Evolutionary conservation across 495 filamentous ascomycete species (phyloP), one percentile per base, ranked within the genome.

Genomic region (Lasiosphaeriaceae sp.): DNA sequence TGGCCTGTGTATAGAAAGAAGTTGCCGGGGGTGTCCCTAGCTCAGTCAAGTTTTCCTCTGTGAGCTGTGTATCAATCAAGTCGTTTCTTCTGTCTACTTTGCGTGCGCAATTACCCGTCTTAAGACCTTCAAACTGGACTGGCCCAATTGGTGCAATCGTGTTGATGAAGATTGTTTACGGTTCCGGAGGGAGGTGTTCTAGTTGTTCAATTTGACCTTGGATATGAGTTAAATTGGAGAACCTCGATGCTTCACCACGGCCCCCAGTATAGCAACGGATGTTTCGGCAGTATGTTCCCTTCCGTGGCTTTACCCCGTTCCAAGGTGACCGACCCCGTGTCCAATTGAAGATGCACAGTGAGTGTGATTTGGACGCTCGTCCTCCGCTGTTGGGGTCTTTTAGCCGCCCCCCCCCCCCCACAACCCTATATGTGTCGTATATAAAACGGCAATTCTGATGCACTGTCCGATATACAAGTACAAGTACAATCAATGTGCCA

Each of bases 51-150:
- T 66, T 64, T 60, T 66, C 65, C 39, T 70, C 64, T 73, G 67
- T 70, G 70, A 73, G 68, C 70, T 71, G 70, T 73, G 70, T 73
- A 73, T 66, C 70, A 72, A 71, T 67, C 68, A 72, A 71, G 64
- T 64, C 56, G 64, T 61, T 70, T 70, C 61, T 52, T 69, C 64
- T 64, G 58, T 60, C 51, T 56, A 46, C 56, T 43, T 35, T 41
- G 26, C 24, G 29, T 22, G 53, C 45, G 22, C 55, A 41, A 26
- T 59, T 37, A 26, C 50, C 16, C 31, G 11, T 45, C 4, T 31
- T 26, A 44, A 17, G 12, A 46, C 35, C 16, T 45, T 22, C 17
- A 14, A 23, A 9, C 26, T 31, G 9, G 26, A 31, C 26, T 31
- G 9, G 26, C 3, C 4, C 26, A 4, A 9, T 31, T 31, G 26